These are phyloP conservation scores for Aspergillus tubingensis DNA, from an alignment of 2,329 filamentous ascomycete genomes.

Conservation along the genomic window DNA sequence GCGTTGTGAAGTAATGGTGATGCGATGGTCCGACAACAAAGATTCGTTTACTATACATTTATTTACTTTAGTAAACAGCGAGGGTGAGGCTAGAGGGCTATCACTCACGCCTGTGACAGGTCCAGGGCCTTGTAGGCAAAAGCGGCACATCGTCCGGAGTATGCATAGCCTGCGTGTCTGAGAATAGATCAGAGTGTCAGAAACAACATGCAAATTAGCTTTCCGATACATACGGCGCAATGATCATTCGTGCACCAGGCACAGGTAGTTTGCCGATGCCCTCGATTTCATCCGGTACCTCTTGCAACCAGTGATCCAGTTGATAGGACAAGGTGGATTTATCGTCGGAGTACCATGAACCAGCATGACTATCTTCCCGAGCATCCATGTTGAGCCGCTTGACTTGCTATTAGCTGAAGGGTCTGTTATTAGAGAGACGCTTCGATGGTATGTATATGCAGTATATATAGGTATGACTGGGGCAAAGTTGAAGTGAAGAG, in stretches of 20 bases:
- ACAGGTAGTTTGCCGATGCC: constrained; percentile 68
- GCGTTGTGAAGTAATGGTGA: constrained; percentile 75
- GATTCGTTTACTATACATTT: constrained; percentile 67
- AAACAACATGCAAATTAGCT: background rate
- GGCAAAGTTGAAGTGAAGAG: background rate
- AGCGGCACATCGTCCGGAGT: constrained; percentile 87
- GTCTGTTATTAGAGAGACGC: background rate
- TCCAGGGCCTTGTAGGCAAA: constrained; percentile 93
- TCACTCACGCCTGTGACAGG: constrained; percentile 67
- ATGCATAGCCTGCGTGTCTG: constrained; percentile 91
- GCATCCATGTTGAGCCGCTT: constrained; percentile 35
- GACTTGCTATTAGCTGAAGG: background rate
- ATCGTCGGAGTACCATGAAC: constrained; percentile 79
- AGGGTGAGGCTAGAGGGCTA: background rate
- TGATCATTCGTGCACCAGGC: constrained; percentile 75
- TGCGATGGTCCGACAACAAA: constrained; percentile 94
- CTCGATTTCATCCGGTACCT: constrained; percentile 68
- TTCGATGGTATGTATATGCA: background rate
- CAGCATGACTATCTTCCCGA: constrained; percentile 72
- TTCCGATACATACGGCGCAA: constrained; percentile 73
- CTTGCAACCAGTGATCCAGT: constrained; percentile 72
- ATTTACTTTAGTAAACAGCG: background rate
- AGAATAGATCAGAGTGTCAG: constrained; percentile 15
- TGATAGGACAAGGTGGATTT: constrained; percentile 62
- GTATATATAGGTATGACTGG: background rate